phyloP scores from a whole-genome alignment of 2,329 filamentous ascomycete genomes.

The Fusarium irregulare region DNA sequence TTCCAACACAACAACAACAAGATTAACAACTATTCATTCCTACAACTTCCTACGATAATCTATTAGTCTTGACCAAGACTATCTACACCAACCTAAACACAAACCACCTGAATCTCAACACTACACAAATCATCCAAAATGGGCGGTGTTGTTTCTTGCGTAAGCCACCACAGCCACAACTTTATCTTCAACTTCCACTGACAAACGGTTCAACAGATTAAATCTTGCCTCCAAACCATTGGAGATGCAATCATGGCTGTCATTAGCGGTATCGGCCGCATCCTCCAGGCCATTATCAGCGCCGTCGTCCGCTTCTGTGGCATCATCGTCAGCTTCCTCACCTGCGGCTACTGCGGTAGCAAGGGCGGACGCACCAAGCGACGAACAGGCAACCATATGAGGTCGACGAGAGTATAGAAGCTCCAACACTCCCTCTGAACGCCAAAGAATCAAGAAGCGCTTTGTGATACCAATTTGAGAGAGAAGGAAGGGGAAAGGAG shows the following conservation, averaged over 20 bases:
- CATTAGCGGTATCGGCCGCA: constrained; percentile 72
- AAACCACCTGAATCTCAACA: constrained; percentile 22
- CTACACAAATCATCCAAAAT: constrained; percentile 58
- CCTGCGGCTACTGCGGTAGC: constrained; percentile 59
- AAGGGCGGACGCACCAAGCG: constrained; percentile 27
- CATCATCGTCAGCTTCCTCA: constrained; percentile 75
- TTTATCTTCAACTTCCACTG: constrained; percentile 8
- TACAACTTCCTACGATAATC: background rate
- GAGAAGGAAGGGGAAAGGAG: background rate
- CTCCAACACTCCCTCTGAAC: background rate
- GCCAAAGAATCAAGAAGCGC: constrained; percentile 1
- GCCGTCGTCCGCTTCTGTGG: constrained; percentile 73
- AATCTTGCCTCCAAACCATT: constrained; percentile 70
- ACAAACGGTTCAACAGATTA: constrained; percentile 58
- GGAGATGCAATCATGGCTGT: constrained; percentile 75
- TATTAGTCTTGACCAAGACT: constrained; percentile 2
- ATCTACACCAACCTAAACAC: constrained; percentile 1
- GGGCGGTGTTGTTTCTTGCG: constrained; percentile 86
- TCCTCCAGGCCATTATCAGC: constrained; percentile 74
- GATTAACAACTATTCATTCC: background rate
- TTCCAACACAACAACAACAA: constrained; percentile 15
- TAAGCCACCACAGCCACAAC: constrained; percentile 62
- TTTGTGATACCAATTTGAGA: constrained; percentile 23
- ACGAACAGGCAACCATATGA: constrained; percentile 26
- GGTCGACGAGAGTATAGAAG: constrained; percentile 32